These are phyloP conservation scores for Saksenaea oblongispora DNA, from an alignment of 371 early-diverging fungal species.

Conservation along the genomic window DNA sequence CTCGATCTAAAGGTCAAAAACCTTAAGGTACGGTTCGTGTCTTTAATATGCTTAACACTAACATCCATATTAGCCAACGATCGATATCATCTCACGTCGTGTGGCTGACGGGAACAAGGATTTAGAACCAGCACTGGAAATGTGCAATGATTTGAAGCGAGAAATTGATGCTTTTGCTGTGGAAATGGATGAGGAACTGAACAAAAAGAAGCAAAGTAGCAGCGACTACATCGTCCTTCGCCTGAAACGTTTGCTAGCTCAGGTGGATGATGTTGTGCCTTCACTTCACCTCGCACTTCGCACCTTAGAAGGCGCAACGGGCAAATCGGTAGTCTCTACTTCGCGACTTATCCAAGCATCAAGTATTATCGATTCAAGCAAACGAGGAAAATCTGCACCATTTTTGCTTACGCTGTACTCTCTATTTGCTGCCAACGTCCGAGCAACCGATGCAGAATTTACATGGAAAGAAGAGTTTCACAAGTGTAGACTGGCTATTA, in stretches of 20 bases:
- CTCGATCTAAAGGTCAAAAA: constrained; percentile 48
- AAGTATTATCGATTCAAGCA: constrained; percentile 14
- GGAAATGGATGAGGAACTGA: constrained; percentile 18
- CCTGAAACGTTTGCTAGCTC: constrained; percentile 47
- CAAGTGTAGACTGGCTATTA: constrained; percentile 33
- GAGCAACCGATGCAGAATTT: constrained; percentile 51
- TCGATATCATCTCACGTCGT: constrained; percentile 67
- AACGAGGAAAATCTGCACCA: not conserved
- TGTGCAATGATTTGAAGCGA: constrained; percentile 56
- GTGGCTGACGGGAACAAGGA: constrained; percentile 69
- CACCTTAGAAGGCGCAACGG: constrained; percentile 24
- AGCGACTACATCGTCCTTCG: constrained; percentile 27
- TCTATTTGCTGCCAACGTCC: constrained; percentile 63
- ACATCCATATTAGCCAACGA: constrained; percentile 60
- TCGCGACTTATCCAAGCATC: constrained; percentile 36
- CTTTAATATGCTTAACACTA: constrained; percentile 19
- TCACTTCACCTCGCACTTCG: constrained; percentile 56
- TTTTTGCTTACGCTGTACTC: constrained; percentile 62
- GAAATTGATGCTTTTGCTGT: constrained; percentile 58
- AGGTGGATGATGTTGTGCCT: constrained; percentile 69
- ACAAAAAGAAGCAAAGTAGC: constrained; percentile 4
- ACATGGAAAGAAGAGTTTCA: constrained; percentile 82
- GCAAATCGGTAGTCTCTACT: constrained; percentile 12
- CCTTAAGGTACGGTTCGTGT: constrained; percentile 35
- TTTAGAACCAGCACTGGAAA: constrained; percentile 62